Percentiles rank a stretch among this genome's conserved stretches.
Conservation (phyloP, 2,329 filamentous ascomycete species). For the Epicoccum nigrum region DNA sequence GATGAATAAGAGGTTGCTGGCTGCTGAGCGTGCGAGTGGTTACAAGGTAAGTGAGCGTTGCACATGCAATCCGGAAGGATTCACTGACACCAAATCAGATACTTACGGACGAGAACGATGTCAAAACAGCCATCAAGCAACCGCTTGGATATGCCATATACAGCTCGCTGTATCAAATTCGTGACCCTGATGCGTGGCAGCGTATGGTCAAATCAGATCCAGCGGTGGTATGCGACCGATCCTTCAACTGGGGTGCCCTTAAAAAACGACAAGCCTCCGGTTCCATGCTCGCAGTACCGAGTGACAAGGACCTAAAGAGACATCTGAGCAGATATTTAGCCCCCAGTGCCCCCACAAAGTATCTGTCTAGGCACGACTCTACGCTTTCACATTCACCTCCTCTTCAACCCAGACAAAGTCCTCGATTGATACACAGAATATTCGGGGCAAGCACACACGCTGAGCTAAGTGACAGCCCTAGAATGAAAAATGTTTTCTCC, state of each 20-base stretch:
- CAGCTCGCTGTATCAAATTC: background rate
- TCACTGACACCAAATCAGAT: background rate
- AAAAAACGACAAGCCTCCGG: slow-evolving; percentile 17
- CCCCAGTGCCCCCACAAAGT: background rate
- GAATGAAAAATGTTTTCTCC: too few species aligned
- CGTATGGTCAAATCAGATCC: background rate
- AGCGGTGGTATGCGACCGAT: background rate
- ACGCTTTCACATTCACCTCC: too few species aligned
- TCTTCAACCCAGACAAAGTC: too few species aligned
- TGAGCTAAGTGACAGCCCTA: too few species aligned
- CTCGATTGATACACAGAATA: too few species aligned
- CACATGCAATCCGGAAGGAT: background rate
- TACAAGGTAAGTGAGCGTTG: background rate
- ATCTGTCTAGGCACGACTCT: too few species aligned
- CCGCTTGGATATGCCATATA: slow-evolving; percentile 11
- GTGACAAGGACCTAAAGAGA: slow-evolving; percentile 17
- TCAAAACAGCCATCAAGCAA: slow-evolving; percentile 1
- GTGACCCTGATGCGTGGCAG: slow-evolving; percentile 13
- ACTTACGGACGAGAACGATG: slow-evolving; percentile 1
- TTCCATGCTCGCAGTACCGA: slow-evolving; percentile 21
- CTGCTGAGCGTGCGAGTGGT: background rate
- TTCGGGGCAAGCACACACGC: too few species aligned
- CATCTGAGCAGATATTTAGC: slow-evolving; percentile 12
- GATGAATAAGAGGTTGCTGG: background rate
- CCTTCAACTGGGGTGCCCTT: background rate